phyloP scores from a whole-genome alignment of 257 asterid genomes.

The Thymus mandschuricus region DNA sequence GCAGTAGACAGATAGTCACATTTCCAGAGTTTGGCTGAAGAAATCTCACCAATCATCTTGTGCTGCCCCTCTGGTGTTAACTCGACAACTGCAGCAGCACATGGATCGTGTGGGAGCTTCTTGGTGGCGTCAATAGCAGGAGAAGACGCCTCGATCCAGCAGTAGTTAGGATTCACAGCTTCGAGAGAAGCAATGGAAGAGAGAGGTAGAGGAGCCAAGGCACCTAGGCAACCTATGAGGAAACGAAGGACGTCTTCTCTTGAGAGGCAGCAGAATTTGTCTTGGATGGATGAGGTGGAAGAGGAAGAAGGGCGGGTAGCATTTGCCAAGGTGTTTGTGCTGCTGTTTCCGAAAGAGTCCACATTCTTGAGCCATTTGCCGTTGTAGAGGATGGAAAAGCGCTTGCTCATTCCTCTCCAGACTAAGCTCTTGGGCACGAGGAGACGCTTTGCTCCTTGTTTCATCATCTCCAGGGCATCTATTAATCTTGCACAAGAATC shows the following conservation, averaged over 20 bases:
- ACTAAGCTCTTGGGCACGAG: conserved; percentile 87
- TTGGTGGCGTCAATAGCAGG: conserved; percentile 71
- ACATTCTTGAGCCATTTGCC: conserved; percentile 88
- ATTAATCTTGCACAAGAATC: conserved; percentile 64
- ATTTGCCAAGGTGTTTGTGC: conserved; percentile 38
- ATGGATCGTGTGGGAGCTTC: conserved; percentile 66
- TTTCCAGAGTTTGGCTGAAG: conserved; percentile 86
- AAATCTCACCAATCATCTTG: conserved; percentile 85
- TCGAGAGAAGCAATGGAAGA: conserved; percentile 73
- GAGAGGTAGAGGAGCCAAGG: conserved; percentile 96
- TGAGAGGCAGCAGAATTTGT: conserved; percentile 87
- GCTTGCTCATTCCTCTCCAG: conserved; percentile 95
- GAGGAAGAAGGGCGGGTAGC: conserved; percentile 60
- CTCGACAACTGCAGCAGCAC: conserved; percentile 90
- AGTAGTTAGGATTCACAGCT: conserved; percentile 71
- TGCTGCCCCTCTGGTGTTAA: conserved; percentile 53
- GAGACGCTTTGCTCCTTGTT: conserved; percentile 90
- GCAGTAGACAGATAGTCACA: conserved; percentile 85
- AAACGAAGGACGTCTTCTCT: conserved; percentile 94
- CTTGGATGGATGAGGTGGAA: conserved; percentile 55
- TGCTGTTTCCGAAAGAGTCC: conserved; percentile 44
- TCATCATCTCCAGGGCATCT: conserved; percentile 99
- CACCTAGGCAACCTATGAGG: conserved; percentile 95
- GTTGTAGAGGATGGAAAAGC: conserved; percentile 80
- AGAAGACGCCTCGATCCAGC: conserved; percentile 61